A percentile compares a stretch with the other conserved stretches of the same genome.
These are phyloP conservation scores for Penicillium verhagenii DNA, from an alignment of 495 filamentous ascomycete genomes.

Conservation along the genomic window DNA sequence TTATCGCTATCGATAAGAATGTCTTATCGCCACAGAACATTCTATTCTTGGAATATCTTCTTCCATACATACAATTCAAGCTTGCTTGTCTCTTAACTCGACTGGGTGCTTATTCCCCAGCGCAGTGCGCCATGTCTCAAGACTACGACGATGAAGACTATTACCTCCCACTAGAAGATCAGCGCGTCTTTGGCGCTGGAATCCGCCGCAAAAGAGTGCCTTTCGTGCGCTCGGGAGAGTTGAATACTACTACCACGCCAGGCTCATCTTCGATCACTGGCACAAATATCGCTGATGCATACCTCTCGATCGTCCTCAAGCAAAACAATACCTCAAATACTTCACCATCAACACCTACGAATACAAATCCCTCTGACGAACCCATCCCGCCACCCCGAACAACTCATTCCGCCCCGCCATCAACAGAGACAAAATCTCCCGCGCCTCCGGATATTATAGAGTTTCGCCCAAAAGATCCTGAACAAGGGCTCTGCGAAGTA, in stretches of 20 bases:
- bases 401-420: slow-evolving; percentile 20
- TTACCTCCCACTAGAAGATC: slow-evolving; percentile 66
- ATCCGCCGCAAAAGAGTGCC: slow-evolving; percentile 73
- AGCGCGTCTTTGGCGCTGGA: slow-evolving; percentile 76
- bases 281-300: slow-evolving; percentile 61
- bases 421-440: slow-evolving; percentile 7
- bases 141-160: slow-evolving; percentile 55
- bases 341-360: slow-evolving; percentile 18
- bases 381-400: slow-evolving; percentile 7
- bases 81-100: background rate
- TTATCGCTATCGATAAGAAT: slow-evolving; percentile 11
- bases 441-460: slow-evolving; percentile 3
- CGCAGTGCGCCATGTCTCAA: slow-evolving; percentile 9
- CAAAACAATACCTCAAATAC: slow-evolving; percentile 29
- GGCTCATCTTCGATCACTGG: slow-evolving; percentile 26
- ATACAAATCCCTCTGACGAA: slow-evolving; percentile 6
- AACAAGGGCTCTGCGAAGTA: slow-evolving; percentile 45
- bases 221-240: slow-evolving; percentile 70
- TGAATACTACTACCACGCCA: slow-evolving; percentile 46
- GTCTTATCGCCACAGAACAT: slow-evolving; percentile 16
- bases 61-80: background rate
- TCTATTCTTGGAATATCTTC: slow-evolving; percentile 2
- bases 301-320: slow-evolving; percentile 67
- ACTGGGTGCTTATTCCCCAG: background rate
- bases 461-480: background rate